These are phyloP conservation scores for Paecilomyces dactylethromorphus DNA, from an alignment of 2,329 filamentous ascomycete genomes.

Conservation along the genomic window DNA sequence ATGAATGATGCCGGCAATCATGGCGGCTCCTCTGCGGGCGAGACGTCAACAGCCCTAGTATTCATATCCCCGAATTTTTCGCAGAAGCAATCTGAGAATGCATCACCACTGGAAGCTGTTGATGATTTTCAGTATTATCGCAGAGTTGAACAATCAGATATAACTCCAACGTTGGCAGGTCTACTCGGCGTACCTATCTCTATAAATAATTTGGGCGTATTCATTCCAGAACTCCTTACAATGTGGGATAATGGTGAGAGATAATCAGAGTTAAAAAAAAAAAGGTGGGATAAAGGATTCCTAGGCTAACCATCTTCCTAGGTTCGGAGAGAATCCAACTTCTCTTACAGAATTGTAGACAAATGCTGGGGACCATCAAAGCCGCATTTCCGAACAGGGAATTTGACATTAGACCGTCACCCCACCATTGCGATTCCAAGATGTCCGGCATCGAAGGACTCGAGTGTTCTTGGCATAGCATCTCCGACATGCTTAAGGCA, in stretches of 20 bases:
- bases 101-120: conserved; percentile 52
- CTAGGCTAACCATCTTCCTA: conserved; percentile 13
- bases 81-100: conserved; percentile 39
- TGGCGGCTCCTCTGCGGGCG: conserved; percentile 84
- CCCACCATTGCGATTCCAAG: conserved; percentile 15
- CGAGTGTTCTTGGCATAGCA: conserved; percentile 61
- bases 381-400: conserved; percentile 60
- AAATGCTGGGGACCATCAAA: conserved; percentile 70
- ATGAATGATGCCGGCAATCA: conserved; percentile 99
- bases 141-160: conserved; percentile 85
- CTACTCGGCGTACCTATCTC: conserved; percentile 83
- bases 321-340: conserved; percentile 57
- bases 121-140: conserved; percentile 78
- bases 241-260: conserved; percentile 64
- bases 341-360: conserved; percentile 69
- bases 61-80: conserved; percentile 83
- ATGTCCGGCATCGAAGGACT: conserved; percentile 47
- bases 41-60: conserved; percentile 86
- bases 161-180: conserved; percentile 81
- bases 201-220: conserved; percentile 80
- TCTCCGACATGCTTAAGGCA: conserved; percentile 14
- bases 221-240: conserved; percentile 70
- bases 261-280: conserved; percentile 7
- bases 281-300: conserved; percentile 3
- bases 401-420: conserved; percentile 30